Evolutionary conservation across 352 stramenopile genomes (phyloP), one percentile per base, ranked within the genome.

Genomic region (Phytophthora ramorum): DNA sequence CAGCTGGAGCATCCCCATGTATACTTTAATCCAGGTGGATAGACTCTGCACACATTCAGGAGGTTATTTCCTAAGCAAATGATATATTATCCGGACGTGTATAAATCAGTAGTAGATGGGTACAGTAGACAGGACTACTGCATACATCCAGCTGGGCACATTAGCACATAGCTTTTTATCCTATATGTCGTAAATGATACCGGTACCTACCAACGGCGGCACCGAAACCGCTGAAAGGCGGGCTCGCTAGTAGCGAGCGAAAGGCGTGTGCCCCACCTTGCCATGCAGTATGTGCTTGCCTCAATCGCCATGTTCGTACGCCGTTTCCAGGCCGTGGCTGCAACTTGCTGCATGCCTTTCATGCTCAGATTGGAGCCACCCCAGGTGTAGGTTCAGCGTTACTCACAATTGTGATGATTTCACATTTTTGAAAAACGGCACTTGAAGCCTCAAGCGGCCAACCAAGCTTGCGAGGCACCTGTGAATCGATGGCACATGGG

Each of bases 361-460:
- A 43, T 8, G 16, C 37, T 43, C 38, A 44, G 38, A 19, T 44
- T 16, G n/a, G 38, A 7, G 16, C 16, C 16, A 12, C 6, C 38
- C 22, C 3, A 16, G 13, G 37, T 32, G 26, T 32, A 20, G 0
- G 37, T 17, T 2, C 26, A 34, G 16, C 26, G 17, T 59, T 58
- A 66, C 58, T 46, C 22, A 50, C 35, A 22, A 40, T 47, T 55
- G 20, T 45, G 30, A 22, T 34, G 14, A 35, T 63, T 14, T 38
- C 26, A 57, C 35, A 50, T 50, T 57, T 58, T 35, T 22, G 7
- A 28, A 64, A 64, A 58, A 19, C 6, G 37, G 32, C 32, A 38
- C 35, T 43, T 43, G 37, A 43, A 19, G 37, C 37, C 1, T 3
- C 16, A 0, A 19, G 7, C 13, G 4, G 37, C 14, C 37, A 43